These are phyloP conservation scores for Leccinum pachyderme DNA, from an alignment of 1,284 basidiomycete genomes.

Conservation along the genomic window DNA sequence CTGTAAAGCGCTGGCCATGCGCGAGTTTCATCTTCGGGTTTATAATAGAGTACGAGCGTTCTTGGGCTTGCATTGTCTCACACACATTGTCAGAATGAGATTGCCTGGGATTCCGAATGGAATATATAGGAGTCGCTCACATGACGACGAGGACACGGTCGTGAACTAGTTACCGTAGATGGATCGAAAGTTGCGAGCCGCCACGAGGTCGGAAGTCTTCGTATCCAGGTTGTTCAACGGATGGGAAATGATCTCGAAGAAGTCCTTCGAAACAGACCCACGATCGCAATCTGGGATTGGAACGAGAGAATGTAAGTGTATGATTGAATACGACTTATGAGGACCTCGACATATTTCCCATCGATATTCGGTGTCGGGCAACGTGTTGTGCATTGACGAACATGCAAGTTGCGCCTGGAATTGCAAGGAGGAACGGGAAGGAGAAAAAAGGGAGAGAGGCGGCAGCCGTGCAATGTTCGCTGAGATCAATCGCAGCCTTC, in stretches of 20 bases:
- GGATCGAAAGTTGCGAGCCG: background rate
- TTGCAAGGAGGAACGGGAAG: background rate
- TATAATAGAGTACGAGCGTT: background rate
- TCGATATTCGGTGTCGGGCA: slow-evolving; percentile 4
- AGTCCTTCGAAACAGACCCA: background rate
- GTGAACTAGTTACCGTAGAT: background rate
- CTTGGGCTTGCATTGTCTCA: slow-evolving; percentile 4
- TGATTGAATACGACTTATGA: slow-evolving; percentile 2
- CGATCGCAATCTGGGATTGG: slow-evolving; percentile 16
- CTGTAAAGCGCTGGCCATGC: background rate
- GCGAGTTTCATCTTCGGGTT: slow-evolving; percentile 8
- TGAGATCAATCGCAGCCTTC: slow-evolving; percentile 10
- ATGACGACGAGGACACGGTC: background rate
- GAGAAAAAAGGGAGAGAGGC: background rate
- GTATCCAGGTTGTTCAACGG: background rate
- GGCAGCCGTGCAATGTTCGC: slow-evolving; percentile 3
- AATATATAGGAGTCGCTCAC: background rate
- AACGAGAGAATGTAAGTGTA: background rate
- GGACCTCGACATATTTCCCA: slow-evolving; percentile 12
- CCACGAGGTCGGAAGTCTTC: background rate
- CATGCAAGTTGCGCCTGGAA: background rate
- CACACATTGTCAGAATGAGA: background rate
- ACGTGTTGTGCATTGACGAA: slow-evolving; percentile 2
- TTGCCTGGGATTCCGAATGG: background rate
- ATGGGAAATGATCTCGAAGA: slow-evolving; percentile 11